Evolutionary conservation across 2,329 filamentous ascomycete species (phyloP).

Genomic region (Penicillium aurantiogriseum): DNA sequence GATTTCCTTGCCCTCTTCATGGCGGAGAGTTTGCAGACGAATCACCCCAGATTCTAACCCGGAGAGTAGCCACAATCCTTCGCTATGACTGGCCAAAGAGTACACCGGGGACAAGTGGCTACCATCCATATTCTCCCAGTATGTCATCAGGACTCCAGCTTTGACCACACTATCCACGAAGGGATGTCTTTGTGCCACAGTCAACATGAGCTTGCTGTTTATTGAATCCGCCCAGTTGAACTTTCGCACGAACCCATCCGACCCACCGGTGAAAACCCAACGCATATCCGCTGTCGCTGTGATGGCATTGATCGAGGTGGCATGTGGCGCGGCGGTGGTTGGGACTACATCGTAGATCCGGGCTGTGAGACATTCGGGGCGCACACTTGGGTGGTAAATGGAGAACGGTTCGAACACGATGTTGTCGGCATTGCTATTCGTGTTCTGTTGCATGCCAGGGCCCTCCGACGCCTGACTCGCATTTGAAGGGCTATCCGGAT

Average conservation of each 20-base stretch:
- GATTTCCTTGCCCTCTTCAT: conserved; percentile 92
- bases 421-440: conserved; percentile 43
- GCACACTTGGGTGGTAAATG: conserved; percentile 61
- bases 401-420: conserved; percentile 35
- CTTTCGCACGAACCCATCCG: conserved; percentile 93
- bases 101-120: conserved; percentile 80
- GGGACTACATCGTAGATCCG: conserved; percentile 90
- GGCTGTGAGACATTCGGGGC: conserved; percentile 75
- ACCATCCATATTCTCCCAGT: conserved; percentile 97
- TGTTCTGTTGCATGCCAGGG: conserved; percentile 43
- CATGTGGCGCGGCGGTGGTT: conserved; percentile 93
- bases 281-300: conserved; percentile 89
- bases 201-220: conserved; percentile 89
- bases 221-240: conserved; percentile 95
- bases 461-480: conserved; percentile 42
- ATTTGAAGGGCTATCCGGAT: conserved; percentile 41
- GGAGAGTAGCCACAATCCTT: conserved; percentile 86
- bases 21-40: conserved; percentile 87
- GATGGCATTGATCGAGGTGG: conserved; percentile 91
- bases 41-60: conserved; percentile 89
- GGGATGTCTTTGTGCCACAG: conserved; percentile 91
- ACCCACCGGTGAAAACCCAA: conserved; percentile 91
- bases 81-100: conserved; percentile 84
- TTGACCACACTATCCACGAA: conserved; percentile 98
- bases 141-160: conserved; percentile 88